phyloP scores from a whole-genome alignment of 306 rosid genomes.

The Prunus salicina region DNA sequence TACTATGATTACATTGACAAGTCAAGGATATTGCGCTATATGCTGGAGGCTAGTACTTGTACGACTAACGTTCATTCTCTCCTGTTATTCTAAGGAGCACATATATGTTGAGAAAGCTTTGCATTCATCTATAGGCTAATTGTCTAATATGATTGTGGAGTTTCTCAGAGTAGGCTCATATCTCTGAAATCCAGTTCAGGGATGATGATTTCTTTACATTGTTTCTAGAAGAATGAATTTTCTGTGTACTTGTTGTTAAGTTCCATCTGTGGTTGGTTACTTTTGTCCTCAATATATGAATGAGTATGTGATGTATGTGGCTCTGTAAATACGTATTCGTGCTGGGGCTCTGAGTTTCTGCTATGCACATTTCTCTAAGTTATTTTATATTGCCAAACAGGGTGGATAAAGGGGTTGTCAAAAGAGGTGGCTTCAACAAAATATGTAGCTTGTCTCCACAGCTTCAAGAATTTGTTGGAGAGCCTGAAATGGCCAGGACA shows the following conservation, averaged over 20 bases:
- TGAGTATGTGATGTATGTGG: background rate
- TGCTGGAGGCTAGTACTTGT: background rate
- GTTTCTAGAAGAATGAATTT: background rate
- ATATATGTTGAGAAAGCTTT: background rate
- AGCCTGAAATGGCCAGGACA: slow-evolving; percentile 33
- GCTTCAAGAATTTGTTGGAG: slow-evolving; percentile 41
- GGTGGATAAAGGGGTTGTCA: slow-evolving; percentile 28
- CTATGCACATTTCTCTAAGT: background rate
- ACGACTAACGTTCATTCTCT: background rate
- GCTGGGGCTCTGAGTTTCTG: background rate
- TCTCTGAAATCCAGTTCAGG: background rate
- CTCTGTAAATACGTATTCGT: background rate
- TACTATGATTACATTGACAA: background rate
- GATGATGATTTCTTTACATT: background rate
- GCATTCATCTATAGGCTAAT: background rate
- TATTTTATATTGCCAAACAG: background rate
- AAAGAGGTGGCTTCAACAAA: slow-evolving; percentile 38
- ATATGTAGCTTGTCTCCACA: slow-evolving; percentile 42
- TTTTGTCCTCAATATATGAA: background rate
- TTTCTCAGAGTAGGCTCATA: background rate
- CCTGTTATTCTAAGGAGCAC: background rate
- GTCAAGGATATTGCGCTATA: background rate
- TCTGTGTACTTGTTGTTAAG: background rate
- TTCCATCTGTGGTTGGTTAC: slow-evolving; percentile 2
- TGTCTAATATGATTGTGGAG: slow-evolving; percentile 1